These are phyloP conservation scores for Gymnopus androsaceus DNA, from an alignment of 1,284 basidiomycete genomes.

Conservation along the genomic window DNA sequence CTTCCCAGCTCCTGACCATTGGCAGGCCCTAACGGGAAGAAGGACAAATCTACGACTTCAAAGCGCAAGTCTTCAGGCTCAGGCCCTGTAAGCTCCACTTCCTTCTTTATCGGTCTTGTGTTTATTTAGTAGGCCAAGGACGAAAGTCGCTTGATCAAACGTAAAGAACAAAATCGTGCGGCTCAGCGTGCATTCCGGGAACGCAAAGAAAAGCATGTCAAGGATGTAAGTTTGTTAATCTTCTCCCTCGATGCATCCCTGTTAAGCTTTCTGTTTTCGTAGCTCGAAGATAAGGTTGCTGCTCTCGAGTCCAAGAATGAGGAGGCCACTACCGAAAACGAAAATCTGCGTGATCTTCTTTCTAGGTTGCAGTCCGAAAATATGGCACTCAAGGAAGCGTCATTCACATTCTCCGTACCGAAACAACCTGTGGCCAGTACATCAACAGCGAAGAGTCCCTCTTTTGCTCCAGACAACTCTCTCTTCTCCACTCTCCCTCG, in stretches of 20 bases:
- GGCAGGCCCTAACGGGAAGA: constrained; percentile 34
- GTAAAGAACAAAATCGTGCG: constrained; percentile 86
- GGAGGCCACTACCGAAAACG: constrained; percentile 66
- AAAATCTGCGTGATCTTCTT: constrained; percentile 77
- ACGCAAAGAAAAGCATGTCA: constrained; percentile 86
- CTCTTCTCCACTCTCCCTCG: constrained; percentile 24
- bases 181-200: constrained; percentile 86
- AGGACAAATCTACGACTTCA: constrained; percentile 22
- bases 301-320: constrained; percentile 78
- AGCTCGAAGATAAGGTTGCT: constrained; percentile 84
- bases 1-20: background rate
- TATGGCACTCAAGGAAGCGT: constrained; percentile 65
- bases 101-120: background rate
- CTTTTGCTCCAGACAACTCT: constrained; percentile 21
- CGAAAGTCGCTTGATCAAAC: constrained; percentile 71
- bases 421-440: constrained; percentile 31
- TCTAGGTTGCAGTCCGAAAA: constrained; percentile 80
- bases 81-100: constrained; percentile 34
- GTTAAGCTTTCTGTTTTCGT: background rate
- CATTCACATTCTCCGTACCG: constrained; percentile 76
- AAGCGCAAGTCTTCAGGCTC: constrained; percentile 38
- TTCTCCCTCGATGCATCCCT: background rate
- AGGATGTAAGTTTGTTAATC: constrained; percentile 64
- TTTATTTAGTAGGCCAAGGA: constrained; percentile 43
- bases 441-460: constrained; percentile 18